These are phyloP conservation scores for Phytophthora citrophthora DNA, from an alignment of 352 stramenopile genomes.

Conservation along the genomic window DNA sequence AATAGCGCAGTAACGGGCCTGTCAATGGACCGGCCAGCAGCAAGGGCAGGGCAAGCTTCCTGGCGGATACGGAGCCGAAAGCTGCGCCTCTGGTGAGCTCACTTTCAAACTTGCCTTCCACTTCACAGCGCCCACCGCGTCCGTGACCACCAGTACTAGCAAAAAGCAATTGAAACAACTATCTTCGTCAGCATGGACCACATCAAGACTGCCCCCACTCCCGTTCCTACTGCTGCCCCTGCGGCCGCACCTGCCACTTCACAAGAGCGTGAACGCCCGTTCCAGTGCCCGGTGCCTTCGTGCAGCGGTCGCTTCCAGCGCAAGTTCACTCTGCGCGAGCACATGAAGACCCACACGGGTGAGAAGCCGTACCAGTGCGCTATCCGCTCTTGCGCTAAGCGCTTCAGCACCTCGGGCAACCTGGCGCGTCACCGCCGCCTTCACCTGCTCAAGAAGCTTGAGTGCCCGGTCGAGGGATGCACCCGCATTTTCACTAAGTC, in stretches of 20 bases:
- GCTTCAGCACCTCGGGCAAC: constrained; percentile 72
- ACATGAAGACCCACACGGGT: constrained; percentile 85
- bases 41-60: constrained; percentile 31
- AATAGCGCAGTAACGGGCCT: constrained; percentile 23
- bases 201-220: constrained; percentile 18
- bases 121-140: constrained; percentile 34
- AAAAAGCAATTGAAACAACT: constrained; percentile 27
- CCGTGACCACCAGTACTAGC: constrained; percentile 26
- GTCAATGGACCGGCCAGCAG: constrained; percentile 27
- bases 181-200: constrained; percentile 33
- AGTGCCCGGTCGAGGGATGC: constrained; percentile 56
- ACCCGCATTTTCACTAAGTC: constrained; percentile 61
- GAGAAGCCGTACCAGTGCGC: constrained; percentile 74
- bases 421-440: constrained; percentile 60
- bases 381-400: constrained; percentile 59
- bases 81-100: constrained; percentile 38
- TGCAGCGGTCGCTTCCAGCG: constrained; percentile 65
- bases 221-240: neutral
- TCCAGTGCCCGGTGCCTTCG: constrained; percentile 45
- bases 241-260: neutral
- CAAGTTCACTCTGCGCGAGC: constrained; percentile 78
- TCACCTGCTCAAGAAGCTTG: constrained; percentile 54
- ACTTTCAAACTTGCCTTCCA: constrained; percentile 54
- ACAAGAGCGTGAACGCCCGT: constrained; percentile 44
- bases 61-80: constrained; percentile 23